A percentile compares a stretch with the other conserved stretches of the same genome.
phyloP scores from a whole-genome alignment of 2,329 filamentous ascomycete species.

The Magnaporthiopsis rhizophila region DNA sequence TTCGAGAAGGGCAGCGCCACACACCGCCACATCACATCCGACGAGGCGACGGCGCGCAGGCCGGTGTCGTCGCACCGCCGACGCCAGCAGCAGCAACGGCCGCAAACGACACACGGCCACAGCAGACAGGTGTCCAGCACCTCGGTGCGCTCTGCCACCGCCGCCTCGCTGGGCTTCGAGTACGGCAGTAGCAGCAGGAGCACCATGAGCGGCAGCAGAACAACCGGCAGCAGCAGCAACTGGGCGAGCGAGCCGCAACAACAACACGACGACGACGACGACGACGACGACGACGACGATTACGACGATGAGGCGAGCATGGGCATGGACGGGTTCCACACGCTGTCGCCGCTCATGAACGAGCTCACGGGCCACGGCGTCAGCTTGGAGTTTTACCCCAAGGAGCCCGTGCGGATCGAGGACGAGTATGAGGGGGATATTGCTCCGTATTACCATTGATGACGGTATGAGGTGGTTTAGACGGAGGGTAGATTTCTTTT shows the following conservation, averaged over 20 bases:
- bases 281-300: too few relatives aligned
- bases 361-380: neutral
- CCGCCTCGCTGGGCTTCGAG: neutral
- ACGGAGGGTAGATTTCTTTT: neutral
- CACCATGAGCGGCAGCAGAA: too few relatives aligned
- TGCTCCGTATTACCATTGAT: neutral
- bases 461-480: neutral
- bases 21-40: too few relatives aligned
- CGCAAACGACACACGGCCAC: neutral
- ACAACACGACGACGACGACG: too few relatives aligned
- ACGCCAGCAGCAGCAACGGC: neutral
- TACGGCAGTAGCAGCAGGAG: neutral
- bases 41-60: neutral
- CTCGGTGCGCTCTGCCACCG: neutral
- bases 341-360: conserved; percentile 1
- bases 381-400: neutral
- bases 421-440: neutral
- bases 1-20: neutral
- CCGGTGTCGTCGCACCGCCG: neutral
- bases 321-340: neutral
- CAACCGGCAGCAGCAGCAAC: too few relatives aligned
- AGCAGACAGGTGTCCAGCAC: neutral
- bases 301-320: neutral
- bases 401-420: neutral
- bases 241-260: too few relatives aligned